Base-by-base conservation (phyloP, 805 yeast genomes). In the Pichia ethanolica region DNA sequence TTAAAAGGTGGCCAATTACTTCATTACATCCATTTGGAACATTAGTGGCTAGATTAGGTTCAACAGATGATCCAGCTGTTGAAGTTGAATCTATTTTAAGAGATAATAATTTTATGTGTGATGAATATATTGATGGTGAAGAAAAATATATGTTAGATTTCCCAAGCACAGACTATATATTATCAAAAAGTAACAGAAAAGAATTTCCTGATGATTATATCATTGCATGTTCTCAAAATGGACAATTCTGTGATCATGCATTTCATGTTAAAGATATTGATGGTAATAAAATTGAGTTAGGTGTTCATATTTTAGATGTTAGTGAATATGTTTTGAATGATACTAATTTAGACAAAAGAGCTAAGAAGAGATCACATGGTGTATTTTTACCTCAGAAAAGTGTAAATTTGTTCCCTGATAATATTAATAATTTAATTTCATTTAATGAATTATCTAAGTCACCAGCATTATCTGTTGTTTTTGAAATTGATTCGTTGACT, bases 1-100 rank as follows among this genome's bases (percentile, higher is more conserved):
- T 93, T 61, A 93, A 93, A 66, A 83, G 99, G 67, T 93, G 99
- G 99, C 99, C 99, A 62, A 93, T 93, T 67, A 93, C 99, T 9
- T 91, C 98, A 0, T 76, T 93, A 66, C 99, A 93, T 72, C 99
- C 99, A 5, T 93, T 93, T 63, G 99, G 99, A 59, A 89, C 96
- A 33, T 72, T 93, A 50, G 84, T 91, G 28, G 86, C 90, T 42
- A 87, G 86, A 58, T 72, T 93, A 53, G 99, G 99, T 27, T 76
- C 80, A 37, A 80, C 86, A 59, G 87, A 82, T 56, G 91, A 84
- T 54, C 77, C 82, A 3, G 71, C 75, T 26, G 87, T 91, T 39
- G 96, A 89, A 65, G 79, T 89, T 53, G 91, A 85, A 64, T 88
- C 97, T 0, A 84, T 93, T 48, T 73, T 93, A 56, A 81, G 97